Base-by-base conservation (phyloP, 2,329 filamentous ascomycete species). In the Pseudocercospora cruenta region DNA sequence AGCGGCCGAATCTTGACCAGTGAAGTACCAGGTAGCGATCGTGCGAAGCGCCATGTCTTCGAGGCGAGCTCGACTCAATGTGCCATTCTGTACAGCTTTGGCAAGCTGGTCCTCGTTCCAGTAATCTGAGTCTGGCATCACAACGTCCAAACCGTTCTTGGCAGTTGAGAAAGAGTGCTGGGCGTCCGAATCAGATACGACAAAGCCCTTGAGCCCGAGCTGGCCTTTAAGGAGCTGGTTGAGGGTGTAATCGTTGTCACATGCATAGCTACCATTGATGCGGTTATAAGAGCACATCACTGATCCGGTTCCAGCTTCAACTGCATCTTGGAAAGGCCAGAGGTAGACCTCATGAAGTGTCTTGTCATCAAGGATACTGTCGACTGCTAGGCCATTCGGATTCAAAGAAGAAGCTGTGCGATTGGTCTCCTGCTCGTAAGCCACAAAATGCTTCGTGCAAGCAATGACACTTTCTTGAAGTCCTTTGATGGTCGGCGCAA, bases 231-330 rank as follows among this genome's bases (percentile, higher is more conserved):
- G 80, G 3, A 92, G 74, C 57, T 84, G 83, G 74, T 90, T 89
- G 63, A 91, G 75, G 3, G 82, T 78, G 55, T 85, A 80, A 66
- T 85, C 84, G 77, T 89, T 91, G 73, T 88, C 85, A 76, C 90
- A 92, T 5, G 84, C 84, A 78, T 88, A 91, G n/a, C 86, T 88
- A 68, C 87, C 87, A 77, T 92, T 91, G 74, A 91, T 80, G 76
- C 88, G 88, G 75, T 91, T 89, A 78, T 91, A 92, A 19, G 87
- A 88, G 79, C 90, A 92, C 90, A 92, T 91, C 57, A 90, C 78
- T 2, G 85, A 84, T 1, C 51, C 51, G 10, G 51, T 54, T n/a
- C 82, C 82, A 36, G 82, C 82, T 26, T 79, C 78, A 26, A 84
- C 78, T n/a, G 82, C 82, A 67, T 84, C 82, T 4, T 82, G 82